Evolutionary conservation across 2,329 filamentous ascomycete genomes (phyloP).

Genomic region (Sporothrix inflata): DNA sequence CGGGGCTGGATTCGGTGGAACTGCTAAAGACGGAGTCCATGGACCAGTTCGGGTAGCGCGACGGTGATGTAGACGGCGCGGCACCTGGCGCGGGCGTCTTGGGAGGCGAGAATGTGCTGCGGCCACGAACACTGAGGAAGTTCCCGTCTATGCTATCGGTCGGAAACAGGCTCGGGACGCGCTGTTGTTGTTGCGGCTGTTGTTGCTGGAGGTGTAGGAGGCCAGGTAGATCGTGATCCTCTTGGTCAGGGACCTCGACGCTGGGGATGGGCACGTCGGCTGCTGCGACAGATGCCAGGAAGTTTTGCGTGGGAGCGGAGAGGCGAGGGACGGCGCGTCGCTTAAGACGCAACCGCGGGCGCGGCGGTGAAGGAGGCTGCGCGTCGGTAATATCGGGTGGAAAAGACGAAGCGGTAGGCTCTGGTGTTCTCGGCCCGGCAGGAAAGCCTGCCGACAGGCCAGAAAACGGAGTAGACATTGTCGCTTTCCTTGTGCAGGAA

Average conservation of each 20-base stretch:
- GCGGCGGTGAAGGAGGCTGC: conserved; percentile 54
- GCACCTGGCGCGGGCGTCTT: conserved; percentile 60
- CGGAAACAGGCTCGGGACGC: background rate
- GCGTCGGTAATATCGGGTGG: conserved; percentile 40
- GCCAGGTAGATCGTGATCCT: conserved; percentile 28
- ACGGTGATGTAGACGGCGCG: conserved; percentile 49
- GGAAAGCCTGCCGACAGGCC: conserved; percentile 49
- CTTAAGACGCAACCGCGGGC: conserved; percentile 59
- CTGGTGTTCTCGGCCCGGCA: conserved; percentile 55
- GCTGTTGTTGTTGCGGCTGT: background rate
- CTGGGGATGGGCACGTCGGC: conserved; percentile 67
- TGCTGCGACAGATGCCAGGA: conserved; percentile 68
- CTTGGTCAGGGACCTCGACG: conserved; percentile 60
- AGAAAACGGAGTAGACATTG: conserved; percentile 53
- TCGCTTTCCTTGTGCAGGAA: background rate
- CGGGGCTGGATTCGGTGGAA: conserved; percentile 59
- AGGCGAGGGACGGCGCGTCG: conserved; percentile 56
- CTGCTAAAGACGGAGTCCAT: conserved; percentile 60
- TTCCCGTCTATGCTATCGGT: conserved; percentile 37
- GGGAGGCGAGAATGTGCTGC: conserved; percentile 55
- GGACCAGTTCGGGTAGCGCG: conserved; percentile 62
- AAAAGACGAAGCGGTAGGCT: conserved; percentile 45
- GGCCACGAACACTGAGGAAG: conserved; percentile 43
- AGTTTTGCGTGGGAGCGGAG: conserved; percentile 64
- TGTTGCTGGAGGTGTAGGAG: conserved; percentile 1